Percentiles rank a stretch among this genome's conserved stretches.
These are phyloP conservation scores for Stipa capillata DNA, from an alignment of 176 grass and related monocot species.

Conservation along the genomic window DNA sequence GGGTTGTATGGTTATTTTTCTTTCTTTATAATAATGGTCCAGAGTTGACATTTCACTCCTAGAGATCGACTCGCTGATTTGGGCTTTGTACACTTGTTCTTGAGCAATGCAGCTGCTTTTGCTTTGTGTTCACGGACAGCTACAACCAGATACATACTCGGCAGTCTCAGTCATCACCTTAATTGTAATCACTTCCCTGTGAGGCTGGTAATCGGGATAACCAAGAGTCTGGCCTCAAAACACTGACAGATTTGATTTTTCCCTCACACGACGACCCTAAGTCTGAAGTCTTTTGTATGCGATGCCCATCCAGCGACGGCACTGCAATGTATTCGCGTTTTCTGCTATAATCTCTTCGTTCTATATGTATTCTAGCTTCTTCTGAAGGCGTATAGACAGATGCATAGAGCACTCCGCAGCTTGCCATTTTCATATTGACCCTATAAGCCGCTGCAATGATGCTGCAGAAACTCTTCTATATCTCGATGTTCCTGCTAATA, in stretches of 20 bases:
- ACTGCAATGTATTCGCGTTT: background rate
- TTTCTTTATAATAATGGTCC: background rate
- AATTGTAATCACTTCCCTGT: background rate
- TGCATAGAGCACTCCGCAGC: background rate
- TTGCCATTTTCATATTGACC: too few species aligned
- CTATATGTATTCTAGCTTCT: background rate
- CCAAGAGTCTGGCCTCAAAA: background rate
- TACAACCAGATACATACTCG: background rate
- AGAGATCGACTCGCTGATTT: background rate
- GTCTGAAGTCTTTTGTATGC: background rate
- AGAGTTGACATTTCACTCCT: background rate
- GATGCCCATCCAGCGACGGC: background rate
- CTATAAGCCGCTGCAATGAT: background rate
- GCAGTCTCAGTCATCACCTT: background rate
- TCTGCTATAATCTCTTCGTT: background rate
- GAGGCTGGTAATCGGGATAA: background rate
- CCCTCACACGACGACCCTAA: background rate
- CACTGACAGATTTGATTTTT: background rate
- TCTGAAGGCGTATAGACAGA: background rate
- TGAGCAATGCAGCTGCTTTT: too few species aligned
- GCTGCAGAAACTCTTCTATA: background rate
- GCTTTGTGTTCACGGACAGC: too few species aligned
- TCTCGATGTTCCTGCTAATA: background rate
- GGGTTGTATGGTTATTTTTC: background rate
- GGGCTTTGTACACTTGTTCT: too few species aligned